Conservation (phyloP, 2,329 filamentous ascomycete species). For the Curvularia lunata region DNA sequence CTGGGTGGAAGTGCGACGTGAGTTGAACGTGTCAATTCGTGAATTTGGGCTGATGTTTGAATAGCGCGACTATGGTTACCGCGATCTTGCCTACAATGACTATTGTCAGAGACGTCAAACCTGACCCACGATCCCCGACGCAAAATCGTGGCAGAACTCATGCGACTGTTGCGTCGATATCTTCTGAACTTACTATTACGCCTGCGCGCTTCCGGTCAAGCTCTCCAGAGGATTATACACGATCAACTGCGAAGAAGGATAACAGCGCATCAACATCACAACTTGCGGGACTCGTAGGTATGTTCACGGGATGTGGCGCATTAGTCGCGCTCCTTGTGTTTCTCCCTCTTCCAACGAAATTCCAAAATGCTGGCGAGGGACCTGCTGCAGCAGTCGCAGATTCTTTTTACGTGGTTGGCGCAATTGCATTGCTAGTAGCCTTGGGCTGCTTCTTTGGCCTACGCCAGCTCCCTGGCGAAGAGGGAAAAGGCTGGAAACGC, state of each 20-base stretch:
- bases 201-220: slow-evolving; percentile 59
- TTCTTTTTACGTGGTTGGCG: slow-evolving; percentile 86
- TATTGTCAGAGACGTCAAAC: slow-evolving; percentile 32
- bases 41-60: slow-evolving; percentile 20
- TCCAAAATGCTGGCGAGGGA: slow-evolving; percentile 74
- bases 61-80: slow-evolving; percentile 87
- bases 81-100: slow-evolving; percentile 82
- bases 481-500: slow-evolving; percentile 71
- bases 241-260: slow-evolving; percentile 25
- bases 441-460: slow-evolving; percentile 81
- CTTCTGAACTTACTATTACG: slow-evolving; percentile 77
- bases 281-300: slow-evolving; percentile 86
- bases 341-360: slow-evolving; percentile 82
- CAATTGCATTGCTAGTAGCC: slow-evolving; percentile 73
- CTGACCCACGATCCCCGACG: slow-evolving; percentile 35
- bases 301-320: slow-evolving; percentile 92
- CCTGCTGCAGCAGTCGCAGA: slow-evolving; percentile 76
- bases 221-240: slow-evolving; percentile 25
- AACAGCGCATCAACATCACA: slow-evolving; percentile 59
- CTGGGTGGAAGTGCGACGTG: slow-evolving; percentile 87
- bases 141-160: slow-evolving; percentile 53
- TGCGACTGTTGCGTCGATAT: slow-evolving; percentile 70
- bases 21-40: slow-evolving; percentile 27
- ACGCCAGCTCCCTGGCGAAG: slow-evolving; percentile 70
- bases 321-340: slow-evolving; percentile 83